These are phyloP conservation scores for Aureobasidium pullulans DNA, from an alignment of 2,329 filamentous ascomycete genomes.

Conservation along the genomic window DNA sequence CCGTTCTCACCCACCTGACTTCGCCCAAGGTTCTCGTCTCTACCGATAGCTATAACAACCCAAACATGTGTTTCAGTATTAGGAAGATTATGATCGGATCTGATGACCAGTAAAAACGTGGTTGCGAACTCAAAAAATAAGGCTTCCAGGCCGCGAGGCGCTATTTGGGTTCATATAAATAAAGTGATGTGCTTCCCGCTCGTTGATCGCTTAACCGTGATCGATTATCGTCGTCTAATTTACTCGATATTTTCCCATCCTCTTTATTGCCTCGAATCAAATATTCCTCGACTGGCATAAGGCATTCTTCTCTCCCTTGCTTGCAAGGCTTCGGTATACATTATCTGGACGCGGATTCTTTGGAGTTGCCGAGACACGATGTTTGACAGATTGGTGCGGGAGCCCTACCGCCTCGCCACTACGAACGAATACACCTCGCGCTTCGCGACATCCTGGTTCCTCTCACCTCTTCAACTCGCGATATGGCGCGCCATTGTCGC, in stretches of 20 bases:
- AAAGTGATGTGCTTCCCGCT: conserved; percentile 4
- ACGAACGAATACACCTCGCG: conserved; percentile 30
- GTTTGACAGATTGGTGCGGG: not conserved
- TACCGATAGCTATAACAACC: not conserved
- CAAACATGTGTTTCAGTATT: conserved; percentile 8
- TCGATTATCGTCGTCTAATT: conserved; percentile 3
- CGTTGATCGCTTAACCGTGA: not conserved
- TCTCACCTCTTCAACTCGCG: conserved; percentile 59
- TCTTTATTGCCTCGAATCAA: not conserved
- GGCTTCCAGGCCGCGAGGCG: not conserved
- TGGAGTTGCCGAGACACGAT: not conserved
- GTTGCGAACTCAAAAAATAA: not conserved
- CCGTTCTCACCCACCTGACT: not conserved
- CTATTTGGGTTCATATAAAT: not conserved
- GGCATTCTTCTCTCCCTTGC: not conserved
- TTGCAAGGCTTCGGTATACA: not conserved
- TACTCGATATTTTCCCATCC: not conserved
- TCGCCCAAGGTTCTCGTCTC: too few relatives aligned
- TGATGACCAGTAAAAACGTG: not conserved
- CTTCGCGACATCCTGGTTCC: conserved; percentile 74
- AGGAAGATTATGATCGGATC: not conserved
- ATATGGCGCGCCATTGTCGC: conserved; percentile 43
- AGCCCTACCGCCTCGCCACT: conserved; percentile 12
- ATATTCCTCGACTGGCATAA: not conserved
- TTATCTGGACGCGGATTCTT: not conserved